Conservation (phyloP, 202 grass and related monocot species). For the Panicum virgatum region DNA sequence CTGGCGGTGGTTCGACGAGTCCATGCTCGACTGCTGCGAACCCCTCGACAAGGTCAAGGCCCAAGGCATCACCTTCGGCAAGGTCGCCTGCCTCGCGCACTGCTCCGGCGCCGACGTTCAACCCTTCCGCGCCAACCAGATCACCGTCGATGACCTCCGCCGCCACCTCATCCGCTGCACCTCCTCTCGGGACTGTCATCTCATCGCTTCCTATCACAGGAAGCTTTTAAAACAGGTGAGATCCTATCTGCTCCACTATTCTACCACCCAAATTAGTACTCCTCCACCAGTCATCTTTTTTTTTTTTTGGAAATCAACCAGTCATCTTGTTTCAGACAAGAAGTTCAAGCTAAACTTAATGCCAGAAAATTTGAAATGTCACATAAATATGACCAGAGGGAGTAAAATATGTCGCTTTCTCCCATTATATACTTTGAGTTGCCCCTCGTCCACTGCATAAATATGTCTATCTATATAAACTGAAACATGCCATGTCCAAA, state of each 20-base stretch:
- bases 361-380: no score
- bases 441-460: no score
- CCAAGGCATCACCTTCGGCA: slow-evolving; percentile 79
- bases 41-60: slow-evolving; percentile 75
- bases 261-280: neutral
- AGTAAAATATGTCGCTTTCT: neutral
- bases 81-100: slow-evolving; percentile 86
- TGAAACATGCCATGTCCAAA: neutral
- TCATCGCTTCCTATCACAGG: slow-evolving; percentile 77
- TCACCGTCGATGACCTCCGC: slow-evolving; percentile 65
- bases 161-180: slow-evolving; percentile 53
- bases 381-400: no score
- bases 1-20: slow-evolving; percentile 96
- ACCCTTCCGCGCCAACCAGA: slow-evolving; percentile 60
- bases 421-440: neutral
- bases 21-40: slow-evolving; percentile 95
- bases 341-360: no score
- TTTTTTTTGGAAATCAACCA: no score
- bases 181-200: slow-evolving; percentile 65
- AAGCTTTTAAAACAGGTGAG: slow-evolving; percentile 67
- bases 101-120: slow-evolving; percentile 80
- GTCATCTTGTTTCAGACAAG: no score
- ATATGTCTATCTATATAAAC: neutral
- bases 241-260: neutral
- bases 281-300: no score